Conservation (phyloP, 2,329 filamentous ascomycete species). For the Fusarium agapanthi region DNA sequence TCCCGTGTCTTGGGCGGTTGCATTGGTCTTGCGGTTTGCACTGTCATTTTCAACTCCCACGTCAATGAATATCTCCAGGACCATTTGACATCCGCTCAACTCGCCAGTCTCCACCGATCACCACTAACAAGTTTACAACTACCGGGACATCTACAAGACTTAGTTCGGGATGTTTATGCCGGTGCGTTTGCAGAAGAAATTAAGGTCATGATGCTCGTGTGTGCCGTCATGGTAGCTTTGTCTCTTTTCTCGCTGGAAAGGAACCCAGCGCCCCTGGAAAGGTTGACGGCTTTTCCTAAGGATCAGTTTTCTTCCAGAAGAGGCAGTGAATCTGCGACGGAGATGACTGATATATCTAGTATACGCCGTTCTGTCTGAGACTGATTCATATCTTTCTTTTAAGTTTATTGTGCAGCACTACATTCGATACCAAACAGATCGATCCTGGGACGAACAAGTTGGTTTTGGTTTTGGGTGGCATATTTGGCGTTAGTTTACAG, state of each 20-base stretch:
- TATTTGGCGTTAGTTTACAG: slow-evolving; percentile 12
- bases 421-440: not conserved
- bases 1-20: slow-evolving; percentile 67
- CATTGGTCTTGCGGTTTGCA: slow-evolving; percentile 66
- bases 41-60: slow-evolving; percentile 63
- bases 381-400: not conserved
- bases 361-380: slow-evolving; percentile 30
- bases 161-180: slow-evolving; percentile 55
- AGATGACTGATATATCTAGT: slow-evolving; percentile 46
- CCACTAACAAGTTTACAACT: slow-evolving; percentile 52
- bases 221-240: slow-evolving; percentile 53
- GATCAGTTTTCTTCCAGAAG: slow-evolving; percentile 43
- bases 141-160: slow-evolving; percentile 43
- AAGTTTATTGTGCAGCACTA: not conserved
- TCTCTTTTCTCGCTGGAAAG: slow-evolving; percentile 57
- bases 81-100: slow-evolving; percentile 48
- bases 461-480: slow-evolving; percentile 11
- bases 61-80: slow-evolving; percentile 50
- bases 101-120: slow-evolving; percentile 56
- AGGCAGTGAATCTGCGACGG: slow-evolving; percentile 51
- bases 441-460: not conserved
- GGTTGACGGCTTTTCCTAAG: slow-evolving; percentile 40
- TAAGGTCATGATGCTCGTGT: slow-evolving; percentile 56
- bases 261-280: slow-evolving; percentile 49
- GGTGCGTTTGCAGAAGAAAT: slow-evolving; percentile 57